Percentiles rank a stretch among this genome's conserved stretches.
Conservation (phyloP, 2,329 filamentous ascomycete species). For the Plenodomus tracheiphilus region DNA sequence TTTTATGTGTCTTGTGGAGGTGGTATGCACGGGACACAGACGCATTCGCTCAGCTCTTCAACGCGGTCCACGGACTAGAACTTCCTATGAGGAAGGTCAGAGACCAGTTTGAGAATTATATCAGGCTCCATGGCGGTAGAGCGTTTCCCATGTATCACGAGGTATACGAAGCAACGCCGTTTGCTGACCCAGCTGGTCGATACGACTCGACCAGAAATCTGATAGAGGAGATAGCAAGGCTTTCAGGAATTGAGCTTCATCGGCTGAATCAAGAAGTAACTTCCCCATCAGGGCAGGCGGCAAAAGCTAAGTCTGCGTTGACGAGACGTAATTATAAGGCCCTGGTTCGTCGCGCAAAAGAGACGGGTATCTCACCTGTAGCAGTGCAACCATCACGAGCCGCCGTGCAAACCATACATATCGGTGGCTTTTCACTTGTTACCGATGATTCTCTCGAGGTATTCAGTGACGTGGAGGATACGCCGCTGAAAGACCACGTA, state of each 20-base stretch:
- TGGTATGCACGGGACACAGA: slow-evolving; percentile 3
- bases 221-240: slow-evolving; percentile 5
- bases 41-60: slow-evolving; percentile 10
- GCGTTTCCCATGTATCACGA: slow-evolving; percentile 6
- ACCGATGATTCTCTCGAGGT: too few species aligned
- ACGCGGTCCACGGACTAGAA: slow-evolving; percentile 3
- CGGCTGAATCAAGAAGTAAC: neutral
- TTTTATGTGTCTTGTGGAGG: slow-evolving; percentile 8
- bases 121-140: slow-evolving; percentile 4
- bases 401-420: too few species aligned
- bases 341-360: too few species aligned
- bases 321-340: too few species aligned
- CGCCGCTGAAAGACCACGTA: too few species aligned
- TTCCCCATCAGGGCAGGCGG: neutral
- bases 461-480: too few species aligned
- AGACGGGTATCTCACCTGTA: too few species aligned
- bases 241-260: neutral
- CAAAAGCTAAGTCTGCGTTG: too few species aligned
- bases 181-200: slow-evolving; percentile 7
- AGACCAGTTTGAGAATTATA: slow-evolving; percentile 9
- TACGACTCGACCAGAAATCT: slow-evolving; percentile 4
- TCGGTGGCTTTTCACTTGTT: too few species aligned
- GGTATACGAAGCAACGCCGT: slow-evolving; percentile 5
- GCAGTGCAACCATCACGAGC: too few species aligned
- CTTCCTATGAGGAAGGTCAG: neutral